Evolutionary conservation across 805 yeast species (phyloP), one percentile per base, ranked within the genome.

Genomic region (Scheffersomyces stipitis): DNA sequence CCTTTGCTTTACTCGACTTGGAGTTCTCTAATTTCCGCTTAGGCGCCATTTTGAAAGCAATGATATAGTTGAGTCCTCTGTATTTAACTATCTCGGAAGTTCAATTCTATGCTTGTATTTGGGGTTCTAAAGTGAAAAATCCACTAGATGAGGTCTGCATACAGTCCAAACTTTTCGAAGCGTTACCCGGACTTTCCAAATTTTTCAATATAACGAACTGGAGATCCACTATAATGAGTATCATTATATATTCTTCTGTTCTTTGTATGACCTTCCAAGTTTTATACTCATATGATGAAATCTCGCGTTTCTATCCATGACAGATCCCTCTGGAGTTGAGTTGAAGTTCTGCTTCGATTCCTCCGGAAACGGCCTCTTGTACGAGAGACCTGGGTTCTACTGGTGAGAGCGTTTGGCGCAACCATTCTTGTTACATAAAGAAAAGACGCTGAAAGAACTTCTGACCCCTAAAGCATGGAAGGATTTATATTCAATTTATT

Each of bases 181-280:
- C 22, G 48, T 54, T 56, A 52, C 58, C 58, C 62, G 57, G 46
- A 48, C 31, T 28, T 16, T n/a, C n/a, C n/a, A n/a, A n/a, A n/a
- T 13, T 12, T 5, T 5, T n/a, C 31, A n/a, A n/a, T n/a, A n/a
- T n/a, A n/a, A n/a, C n/a, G n/a, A n/a, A n/a, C n/a, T n/a, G n/a
- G n/a, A n/a, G n/a, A n/a, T n/a, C n/a, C n/a, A n/a, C n/a, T n/a
- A n/a, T n/a, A n/a, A n/a, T n/a, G n/a, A n/a, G n/a, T n/a, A n/a
- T 23, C 26, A 31, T 15, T 56, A 56, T 36, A 56, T 39, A 32
- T 14, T 28, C 39, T 54, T 55, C 57, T 27, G 37, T 42, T 49
- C 54, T 47, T 60, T 62, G 57, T 70, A 75, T 75, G 78, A 74
- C 82, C 80, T 76, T 78, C 82, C 78, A 76, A 76, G 80, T 76